Percentiles rank a stretch among this genome's conserved stretches.
Evolutionary conservation across 2,329 filamentous ascomycete species (phyloP).

Genomic region (Colletotrichum magnum): DNA sequence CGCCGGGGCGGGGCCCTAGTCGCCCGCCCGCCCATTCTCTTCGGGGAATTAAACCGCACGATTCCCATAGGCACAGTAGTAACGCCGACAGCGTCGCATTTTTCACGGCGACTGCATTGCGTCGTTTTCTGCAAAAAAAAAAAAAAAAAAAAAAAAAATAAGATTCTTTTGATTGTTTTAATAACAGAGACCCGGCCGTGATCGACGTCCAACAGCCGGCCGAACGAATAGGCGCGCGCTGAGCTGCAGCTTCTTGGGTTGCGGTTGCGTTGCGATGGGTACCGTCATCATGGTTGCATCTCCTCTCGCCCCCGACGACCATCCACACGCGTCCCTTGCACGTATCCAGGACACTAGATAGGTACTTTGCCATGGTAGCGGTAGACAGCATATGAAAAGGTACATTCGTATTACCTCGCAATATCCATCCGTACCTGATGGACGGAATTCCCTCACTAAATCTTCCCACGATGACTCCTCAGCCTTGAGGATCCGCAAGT

Average conservation of each 20-base stretch:
- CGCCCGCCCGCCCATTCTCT: slow-evolving; percentile 2
- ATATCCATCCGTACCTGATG: too few species aligned
- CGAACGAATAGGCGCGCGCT: slow-evolving; percentile 27
- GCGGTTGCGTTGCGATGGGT: slow-evolving; percentile 9
- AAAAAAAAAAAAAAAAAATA: too few species aligned
- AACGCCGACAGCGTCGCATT: background rate
- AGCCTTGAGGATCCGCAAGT: too few species aligned
- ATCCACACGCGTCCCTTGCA: background rate
- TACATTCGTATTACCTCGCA: too few species aligned
- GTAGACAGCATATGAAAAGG: too few species aligned
- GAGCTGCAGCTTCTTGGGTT: slow-evolving; percentile 15
- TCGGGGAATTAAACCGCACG: slow-evolving; percentile 24
- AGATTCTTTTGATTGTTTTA: too few species aligned
- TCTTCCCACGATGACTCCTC: too few species aligned
- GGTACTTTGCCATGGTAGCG: too few species aligned
- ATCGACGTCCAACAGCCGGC: slow-evolving; percentile 17
- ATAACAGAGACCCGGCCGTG: background rate
- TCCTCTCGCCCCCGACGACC: background rate
- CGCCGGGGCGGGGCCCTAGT: slow-evolving; percentile 23
- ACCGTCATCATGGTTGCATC: background rate
- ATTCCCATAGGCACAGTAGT: background rate
- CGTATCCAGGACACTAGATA: background rate
- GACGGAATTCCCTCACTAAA: too few species aligned
- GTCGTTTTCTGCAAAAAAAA: too few species aligned
- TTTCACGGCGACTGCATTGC: too few species aligned